Base-by-base conservation (phyloP, 352 stramenopile species). In the Phytophthora capsici region DNA sequence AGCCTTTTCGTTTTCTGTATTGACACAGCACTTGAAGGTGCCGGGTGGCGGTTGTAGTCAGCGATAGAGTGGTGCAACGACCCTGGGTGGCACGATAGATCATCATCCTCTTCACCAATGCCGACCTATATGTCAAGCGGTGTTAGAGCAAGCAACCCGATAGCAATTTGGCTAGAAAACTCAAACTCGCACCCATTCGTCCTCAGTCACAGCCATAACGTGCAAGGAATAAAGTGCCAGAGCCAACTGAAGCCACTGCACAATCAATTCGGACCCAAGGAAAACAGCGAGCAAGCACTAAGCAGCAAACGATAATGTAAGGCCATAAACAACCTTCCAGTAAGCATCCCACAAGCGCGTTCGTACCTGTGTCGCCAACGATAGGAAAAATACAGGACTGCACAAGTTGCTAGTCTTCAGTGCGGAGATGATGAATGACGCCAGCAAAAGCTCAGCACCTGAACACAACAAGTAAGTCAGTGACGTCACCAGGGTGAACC, bases 321-420 rank as follows among this genome's bases (percentile, higher is more conserved):
- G 34, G 26, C 37, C 5, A 34, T 23, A 44, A 2, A 23, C 10
- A 43, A 1, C 13, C 17, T 20, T 26, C n/a, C 3, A n/a, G 16
- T 23, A 19, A 23, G 34, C 9, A 16, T 59, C 28, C 16, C 19
- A 26, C 49, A 60, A 12, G 44, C 23, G 13, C 28, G 10, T 51
- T 47, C 40, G 13, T 66, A 91, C 84, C 77, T 93, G 85, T n/a
- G 78, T 80, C 6, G 88, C 86, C 22, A 96, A 60, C 4, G 88
- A 96, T 13, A 94, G 53, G 37, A 96, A 87, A 64, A 96, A 96
- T 9, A 95, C 83, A 0, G 86, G 82, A 32, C 80, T 95, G 68
- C 77, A 92, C 30, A 95, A 57, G 48, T 91, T 95, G 71, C 83
- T 90, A 5, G 86, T 96, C 73, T 95, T 96, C 48, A 96, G 41